These are phyloP conservation scores for Leucocoprinus sp. DNA, from an alignment of 768 basidiomycete genomes.

Conservation along the genomic window DNA sequence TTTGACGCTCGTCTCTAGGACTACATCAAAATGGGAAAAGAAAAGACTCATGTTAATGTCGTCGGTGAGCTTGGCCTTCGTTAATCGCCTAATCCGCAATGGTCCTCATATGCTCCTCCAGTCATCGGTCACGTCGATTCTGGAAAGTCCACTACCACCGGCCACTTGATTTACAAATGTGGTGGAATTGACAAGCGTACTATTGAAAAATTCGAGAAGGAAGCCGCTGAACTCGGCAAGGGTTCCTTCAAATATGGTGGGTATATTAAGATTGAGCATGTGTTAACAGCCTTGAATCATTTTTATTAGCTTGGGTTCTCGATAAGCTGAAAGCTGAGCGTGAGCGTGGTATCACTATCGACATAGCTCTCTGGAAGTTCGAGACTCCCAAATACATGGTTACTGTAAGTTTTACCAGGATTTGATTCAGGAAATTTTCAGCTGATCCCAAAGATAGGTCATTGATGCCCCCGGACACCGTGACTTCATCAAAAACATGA, in stretches of 20 bases:
- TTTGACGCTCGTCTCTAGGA: constrained; percentile 32
- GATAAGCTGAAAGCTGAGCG: constrained; percentile 99
- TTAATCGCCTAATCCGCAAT: constrained; percentile 16
- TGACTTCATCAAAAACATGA: constrained; percentile 99
- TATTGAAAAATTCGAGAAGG: constrained; percentile 99
- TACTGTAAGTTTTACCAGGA: constrained; percentile 49
- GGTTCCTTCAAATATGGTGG: constrained; percentile 96
- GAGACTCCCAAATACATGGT: constrained; percentile 97
- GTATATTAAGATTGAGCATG: constrained; percentile 17
- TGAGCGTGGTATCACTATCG: constrained; percentile 99
- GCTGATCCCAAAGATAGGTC: constrained; percentile 46
- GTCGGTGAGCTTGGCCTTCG: constrained; percentile 60
- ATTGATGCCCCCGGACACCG: constrained; percentile 99
- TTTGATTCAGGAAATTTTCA: constrained; percentile 13
- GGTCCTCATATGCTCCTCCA: constrained; percentile 30
- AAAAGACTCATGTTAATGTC: constrained; percentile 95
- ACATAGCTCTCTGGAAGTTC: constrained; percentile 99
- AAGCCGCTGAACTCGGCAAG: constrained; percentile 99
- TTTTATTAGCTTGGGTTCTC: constrained; percentile 90
- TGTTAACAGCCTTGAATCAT: constrained; percentile 15
- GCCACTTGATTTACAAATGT: constrained; percentile 99
- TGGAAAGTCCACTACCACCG: constrained; percentile 99
- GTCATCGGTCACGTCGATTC: constrained; percentile 99
- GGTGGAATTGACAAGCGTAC: constrained; percentile 99
- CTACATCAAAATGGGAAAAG: constrained; percentile 85